Conservation (phyloP, 140 eudicot genomes). For the Senecio squalidus region DNA sequence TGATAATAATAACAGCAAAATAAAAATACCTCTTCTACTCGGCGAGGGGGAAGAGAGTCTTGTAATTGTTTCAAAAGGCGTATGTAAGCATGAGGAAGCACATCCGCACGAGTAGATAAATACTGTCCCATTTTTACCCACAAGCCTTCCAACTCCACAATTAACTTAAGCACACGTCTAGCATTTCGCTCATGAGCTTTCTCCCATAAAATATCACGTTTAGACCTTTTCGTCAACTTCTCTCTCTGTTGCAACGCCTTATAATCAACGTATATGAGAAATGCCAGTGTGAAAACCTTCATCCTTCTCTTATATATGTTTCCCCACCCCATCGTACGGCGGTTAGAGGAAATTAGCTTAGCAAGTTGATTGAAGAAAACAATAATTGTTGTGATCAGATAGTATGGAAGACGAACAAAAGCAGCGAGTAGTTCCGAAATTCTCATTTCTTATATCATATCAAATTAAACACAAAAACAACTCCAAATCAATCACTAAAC, state of each 20-base stretch:
- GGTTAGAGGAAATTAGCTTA: conserved; percentile 25
- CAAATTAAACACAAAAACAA: conserved; percentile 18
- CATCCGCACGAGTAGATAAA: conserved; percentile 98
- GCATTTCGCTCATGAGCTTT: conserved; percentile 97
- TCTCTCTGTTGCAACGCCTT: conserved; percentile 90
- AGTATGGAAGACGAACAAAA: conserved; percentile 30
- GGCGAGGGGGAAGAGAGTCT: conserved; percentile 98
- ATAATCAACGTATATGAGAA: conserved; percentile 81
- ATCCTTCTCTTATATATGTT: conserved; percentile 72
- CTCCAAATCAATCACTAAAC: conserved; percentile 23
- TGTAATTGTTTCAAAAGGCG: conserved; percentile 69
- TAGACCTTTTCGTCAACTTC: conserved; percentile 65
- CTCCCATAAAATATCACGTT: conserved; percentile 69
- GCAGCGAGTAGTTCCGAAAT: conserved; percentile 29
- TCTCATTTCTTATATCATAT: conserved; percentile 35
- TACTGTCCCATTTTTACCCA: conserved; percentile 99
- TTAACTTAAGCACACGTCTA: conserved; percentile 65
- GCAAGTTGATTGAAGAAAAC: conserved; percentile 35
- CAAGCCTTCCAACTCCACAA: conserved; percentile 86
- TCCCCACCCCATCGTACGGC: conserved; percentile 70
- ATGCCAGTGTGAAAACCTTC: conserved; percentile 75
- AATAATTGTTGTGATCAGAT: conserved; percentile 37
- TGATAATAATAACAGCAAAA: no score
- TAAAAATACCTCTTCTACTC: conserved; percentile 60
- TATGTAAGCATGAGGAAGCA: conserved; percentile 89